phyloP scores from a whole-genome alignment of 257 asterid genomes.

The Nicotiana tomentosiformis region DNA sequence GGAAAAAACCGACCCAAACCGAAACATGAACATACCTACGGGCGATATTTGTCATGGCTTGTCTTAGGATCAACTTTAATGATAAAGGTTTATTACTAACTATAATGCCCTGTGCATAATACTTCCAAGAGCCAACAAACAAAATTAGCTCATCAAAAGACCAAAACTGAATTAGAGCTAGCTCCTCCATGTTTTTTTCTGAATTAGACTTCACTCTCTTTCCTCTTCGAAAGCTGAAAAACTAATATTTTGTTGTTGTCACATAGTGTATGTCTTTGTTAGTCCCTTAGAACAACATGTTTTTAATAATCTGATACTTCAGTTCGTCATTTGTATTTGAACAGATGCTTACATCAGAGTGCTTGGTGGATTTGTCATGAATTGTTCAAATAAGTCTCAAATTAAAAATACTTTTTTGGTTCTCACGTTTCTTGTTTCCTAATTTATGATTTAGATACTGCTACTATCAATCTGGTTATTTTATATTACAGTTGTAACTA shows the following conservation, averaged over 20 bases:
- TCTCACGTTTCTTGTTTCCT: background rate
- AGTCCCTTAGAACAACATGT: background rate
- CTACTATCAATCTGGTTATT: background rate
- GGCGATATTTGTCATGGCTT: background rate
- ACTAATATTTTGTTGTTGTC: constrained; percentile 15
- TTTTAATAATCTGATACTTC: background rate
- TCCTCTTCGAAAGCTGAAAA: constrained; percentile 9
- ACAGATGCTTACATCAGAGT: background rate
- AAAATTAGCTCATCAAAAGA: constrained; percentile 22
- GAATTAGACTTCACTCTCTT: background rate
- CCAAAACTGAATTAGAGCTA: constrained; percentile 12
- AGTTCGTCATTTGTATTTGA: background rate
- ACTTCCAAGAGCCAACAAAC: constrained; percentile 27
- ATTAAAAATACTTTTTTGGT: background rate
- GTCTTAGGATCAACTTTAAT: background rate
- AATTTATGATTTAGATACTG: background rate
- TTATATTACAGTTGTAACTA: no score
- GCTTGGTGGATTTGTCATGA: background rate
- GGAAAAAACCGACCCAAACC: no score
- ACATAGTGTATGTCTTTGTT: constrained; percentile 21
- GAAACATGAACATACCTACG: no score
- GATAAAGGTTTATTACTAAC: background rate
- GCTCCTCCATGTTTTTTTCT: background rate
- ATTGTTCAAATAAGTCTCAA: background rate
- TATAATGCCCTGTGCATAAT: background rate